Evolutionary conservation across 345 rosid genomes (phyloP).

Genomic region (Geranium brycei): DNA sequence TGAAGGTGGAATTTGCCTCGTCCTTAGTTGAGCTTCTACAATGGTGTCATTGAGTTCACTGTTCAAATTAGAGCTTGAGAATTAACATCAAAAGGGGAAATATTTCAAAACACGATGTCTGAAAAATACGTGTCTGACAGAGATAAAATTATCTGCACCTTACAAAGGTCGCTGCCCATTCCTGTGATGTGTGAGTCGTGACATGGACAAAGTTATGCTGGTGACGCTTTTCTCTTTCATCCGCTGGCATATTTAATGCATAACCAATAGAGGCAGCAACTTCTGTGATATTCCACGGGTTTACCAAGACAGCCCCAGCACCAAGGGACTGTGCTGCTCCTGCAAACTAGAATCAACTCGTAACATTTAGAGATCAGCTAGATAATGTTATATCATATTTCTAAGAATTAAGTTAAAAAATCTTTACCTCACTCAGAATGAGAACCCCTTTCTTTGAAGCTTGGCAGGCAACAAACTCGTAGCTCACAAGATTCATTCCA

Average conservation of each 20-base stretch:
- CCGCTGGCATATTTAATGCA: conserved; percentile 69
- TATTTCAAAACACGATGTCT: background rate
- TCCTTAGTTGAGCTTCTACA: conserved; percentile 91
- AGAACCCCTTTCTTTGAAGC: conserved; percentile 95
- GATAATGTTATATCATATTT: no score
- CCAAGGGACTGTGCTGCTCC: conserved; percentile 99
- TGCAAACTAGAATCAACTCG: conserved; percentile 50
- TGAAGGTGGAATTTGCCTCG: conserved; percentile 77
- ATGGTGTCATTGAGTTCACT: conserved; percentile 96
- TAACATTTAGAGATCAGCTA: background rate
- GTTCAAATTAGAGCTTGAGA: conserved; percentile 1
- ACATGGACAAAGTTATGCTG: conserved; percentile 66
- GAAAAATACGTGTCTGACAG: no score
- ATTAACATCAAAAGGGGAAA: no score
- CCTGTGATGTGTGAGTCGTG: conserved; percentile 81
- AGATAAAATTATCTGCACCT: conserved; percentile 31
- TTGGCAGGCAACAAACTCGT: conserved; percentile 99
- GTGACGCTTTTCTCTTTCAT: conserved; percentile 91
- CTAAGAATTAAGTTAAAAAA: no score
- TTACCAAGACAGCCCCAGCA: conserved; percentile 96
- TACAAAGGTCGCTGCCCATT: conserved; percentile 98
- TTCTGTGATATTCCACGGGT: conserved; percentile 99
- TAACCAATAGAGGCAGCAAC: conserved; percentile 86
- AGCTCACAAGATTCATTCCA: conserved; percentile 99
- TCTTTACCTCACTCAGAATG: conserved; percentile 90